phyloP scores from a whole-genome alignment of 1,284 basidiomycete genomes.

The Sparassis latifolia region DNA sequence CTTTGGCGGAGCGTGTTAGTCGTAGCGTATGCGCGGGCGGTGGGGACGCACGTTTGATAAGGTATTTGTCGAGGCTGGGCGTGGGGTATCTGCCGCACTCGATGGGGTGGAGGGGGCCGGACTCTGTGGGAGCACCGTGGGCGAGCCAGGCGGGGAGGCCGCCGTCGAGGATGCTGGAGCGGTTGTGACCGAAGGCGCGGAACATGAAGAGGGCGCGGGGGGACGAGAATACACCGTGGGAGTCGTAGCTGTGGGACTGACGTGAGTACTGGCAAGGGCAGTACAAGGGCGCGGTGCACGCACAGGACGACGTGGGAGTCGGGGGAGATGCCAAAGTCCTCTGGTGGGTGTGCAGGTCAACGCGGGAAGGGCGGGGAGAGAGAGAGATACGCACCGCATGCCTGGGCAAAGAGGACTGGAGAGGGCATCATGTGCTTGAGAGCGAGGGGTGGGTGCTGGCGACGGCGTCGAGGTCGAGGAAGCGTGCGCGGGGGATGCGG shows the following conservation, averaged over 20 bases:
- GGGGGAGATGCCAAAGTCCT: slow-evolving; percentile 67
- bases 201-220: slow-evolving; percentile 92
- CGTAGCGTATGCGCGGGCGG: slow-evolving; percentile 13
- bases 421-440: slow-evolving; percentile 94
- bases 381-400: slow-evolving; percentile 57
- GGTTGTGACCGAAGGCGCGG: slow-evolving; percentile 80
- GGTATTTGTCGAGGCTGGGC: slow-evolving; percentile 43
- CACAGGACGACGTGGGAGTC: slow-evolving; percentile 81
- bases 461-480: slow-evolving; percentile 81
- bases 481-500: slow-evolving; percentile 70
- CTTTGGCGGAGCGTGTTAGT: slow-evolving; percentile 34
- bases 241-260: slow-evolving; percentile 63
- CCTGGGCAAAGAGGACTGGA: slow-evolving; percentile 64
- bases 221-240: slow-evolving; percentile 82
- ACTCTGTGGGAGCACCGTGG: slow-evolving; percentile 62
- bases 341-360: slow-evolving; percentile 29
- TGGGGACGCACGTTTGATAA: slow-evolving; percentile 54
- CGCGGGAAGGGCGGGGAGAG: not conserved
- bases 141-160: slow-evolving; percentile 82
- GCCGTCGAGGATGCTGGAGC: slow-evolving; percentile 84
- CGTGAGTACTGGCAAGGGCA: too few species aligned
- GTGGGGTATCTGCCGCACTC: slow-evolving; percentile 39
- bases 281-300: slow-evolving; percentile 13
- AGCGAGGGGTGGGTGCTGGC: slow-evolving; percentile 65
- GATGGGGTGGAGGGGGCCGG: slow-evolving; percentile 26